Conservation (phyloP, 2,329 filamentous ascomycete genomes). For the Aureobasidium sp. region DNA sequence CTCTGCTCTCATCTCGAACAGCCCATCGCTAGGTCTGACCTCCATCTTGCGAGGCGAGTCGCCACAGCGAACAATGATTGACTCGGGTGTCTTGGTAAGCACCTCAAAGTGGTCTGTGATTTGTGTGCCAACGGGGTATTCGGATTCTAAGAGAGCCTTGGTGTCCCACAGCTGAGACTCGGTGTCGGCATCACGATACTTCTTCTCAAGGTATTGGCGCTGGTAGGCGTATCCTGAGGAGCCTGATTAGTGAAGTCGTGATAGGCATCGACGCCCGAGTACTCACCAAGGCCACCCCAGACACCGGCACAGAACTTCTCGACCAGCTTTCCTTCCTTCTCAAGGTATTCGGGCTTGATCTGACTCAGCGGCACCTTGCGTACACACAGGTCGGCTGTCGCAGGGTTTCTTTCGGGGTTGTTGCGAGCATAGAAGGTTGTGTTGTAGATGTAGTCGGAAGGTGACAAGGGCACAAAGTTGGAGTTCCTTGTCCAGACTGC, state of each 20-base stretch:
- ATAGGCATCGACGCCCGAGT: neutral
- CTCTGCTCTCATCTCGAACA: slow-evolving; percentile 58
- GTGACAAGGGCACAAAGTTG: slow-evolving; percentile 51
- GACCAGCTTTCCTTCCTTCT: slow-evolving; percentile 53
- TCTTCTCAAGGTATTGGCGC: slow-evolving; percentile 51
- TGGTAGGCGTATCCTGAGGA: slow-evolving; percentile 52
- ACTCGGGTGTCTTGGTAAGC: slow-evolving; percentile 53
- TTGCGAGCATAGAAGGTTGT: slow-evolving; percentile 49
- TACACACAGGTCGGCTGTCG: slow-evolving; percentile 58
- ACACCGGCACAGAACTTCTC: slow-evolving; percentile 61
- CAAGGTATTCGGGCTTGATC: slow-evolving; percentile 58
- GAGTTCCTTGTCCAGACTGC: slow-evolving; percentile 49
- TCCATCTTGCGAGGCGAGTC: slow-evolving; percentile 54
- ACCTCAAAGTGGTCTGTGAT: slow-evolving; percentile 70
- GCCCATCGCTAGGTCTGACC: slow-evolving; percentile 54
- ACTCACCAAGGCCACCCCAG: slow-evolving; percentile 57
- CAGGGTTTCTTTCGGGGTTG: slow-evolving; percentile 57
- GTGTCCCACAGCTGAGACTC: slow-evolving; percentile 55
- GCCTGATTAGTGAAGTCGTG: neutral
- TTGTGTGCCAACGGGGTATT: slow-evolving; percentile 55
- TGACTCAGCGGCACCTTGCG: slow-evolving; percentile 55
- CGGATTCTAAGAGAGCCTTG: slow-evolving; percentile 47
- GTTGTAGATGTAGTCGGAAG: slow-evolving; percentile 55
- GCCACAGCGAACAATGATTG: slow-evolving; percentile 59
- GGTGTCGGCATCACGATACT: slow-evolving; percentile 51